Evolutionary conservation across 169 alveolate species (phyloP), one percentile per base, ranked within the genome.

Genomic region (Eimeria sp.): DNA sequence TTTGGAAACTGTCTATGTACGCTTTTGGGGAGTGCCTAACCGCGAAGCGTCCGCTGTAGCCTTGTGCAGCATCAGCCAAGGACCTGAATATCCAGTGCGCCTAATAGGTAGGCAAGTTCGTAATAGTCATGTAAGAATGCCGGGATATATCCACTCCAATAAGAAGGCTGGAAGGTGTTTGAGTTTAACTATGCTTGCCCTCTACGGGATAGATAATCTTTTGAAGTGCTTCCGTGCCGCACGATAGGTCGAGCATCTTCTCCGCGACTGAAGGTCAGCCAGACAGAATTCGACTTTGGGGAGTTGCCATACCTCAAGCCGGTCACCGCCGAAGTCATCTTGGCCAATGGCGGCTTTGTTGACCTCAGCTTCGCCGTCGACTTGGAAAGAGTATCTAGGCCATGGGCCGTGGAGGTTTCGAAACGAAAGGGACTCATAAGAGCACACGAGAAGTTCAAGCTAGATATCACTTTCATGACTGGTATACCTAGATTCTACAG

Each of bases 1-100:
- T 89, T 91, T 97, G 58, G 99, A 98, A 96, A 97, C 98, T 72
- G 99, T 98, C 10, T 98, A 98, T 76, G 98, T 98, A 86, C 98
- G 99, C 43, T 99, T 96, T 91, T 98, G 98, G 84, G 99, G 99
- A 47, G 97, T 98, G 57, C 98, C 98, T 63, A 98, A 99, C 76
- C 97, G 97, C 84, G 96, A 97, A 89, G 98, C 97, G 84, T 97
- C 97, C 73, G 98, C 99, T 34, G 95, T 97, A 4, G 99, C 99
- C 47, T 97, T 98, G 78, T 98, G 99, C 80, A 96, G 97, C 84
- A 98, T 98, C 1, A 99, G 98, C 70, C 99, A 99, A 34, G 99
- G 99, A n/a, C 99, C 99, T 40, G 99, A 98, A 63, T 99, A 98
- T 96, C 98, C 98, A 94, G 98, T 98, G 49, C 97, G 98, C 83